These are phyloP conservation scores for Chalciporus piperatus DNA, from an alignment of 768 basidiomycete species.

Conservation along the genomic window DNA sequence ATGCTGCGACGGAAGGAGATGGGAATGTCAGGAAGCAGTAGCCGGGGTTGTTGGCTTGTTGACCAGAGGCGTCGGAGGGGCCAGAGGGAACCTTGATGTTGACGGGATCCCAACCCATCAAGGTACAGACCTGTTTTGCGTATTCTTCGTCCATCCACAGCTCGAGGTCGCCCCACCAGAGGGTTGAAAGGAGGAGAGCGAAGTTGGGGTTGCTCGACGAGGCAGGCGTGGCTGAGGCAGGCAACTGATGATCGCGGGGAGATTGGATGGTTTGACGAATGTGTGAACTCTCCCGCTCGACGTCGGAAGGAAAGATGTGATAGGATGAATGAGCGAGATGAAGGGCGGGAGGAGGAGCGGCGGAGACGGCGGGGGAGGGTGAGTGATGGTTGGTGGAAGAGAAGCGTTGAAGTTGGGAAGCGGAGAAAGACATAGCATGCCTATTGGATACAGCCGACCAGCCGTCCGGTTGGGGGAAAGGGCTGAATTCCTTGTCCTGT, in stretches of 20 bases:
- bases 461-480: constrained; percentile 23
- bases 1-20: constrained; percentile 62
- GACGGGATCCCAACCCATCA: constrained; percentile 86
- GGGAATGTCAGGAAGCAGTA: constrained; percentile 89
- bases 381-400: constrained; percentile 48
- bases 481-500: constrained; percentile 37
- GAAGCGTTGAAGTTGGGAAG: constrained; percentile 23
- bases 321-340: constrained; percentile 15
- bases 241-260: constrained; percentile 16
- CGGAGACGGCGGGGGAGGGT: constrained; percentile 35
- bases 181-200: constrained; percentile 51
- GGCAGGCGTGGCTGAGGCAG: constrained; percentile 15
- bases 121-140: constrained; percentile 78
- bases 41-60: constrained; percentile 79
- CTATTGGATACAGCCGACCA: constrained; percentile 37
- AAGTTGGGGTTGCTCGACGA: constrained; percentile 28
- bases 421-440: constrained; percentile 24
- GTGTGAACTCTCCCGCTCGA: constrained; percentile 17
- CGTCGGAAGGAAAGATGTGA: constrained; percentile 18
- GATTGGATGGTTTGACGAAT: constrained; percentile 18
- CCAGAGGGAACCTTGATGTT: constrained; percentile 70
- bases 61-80: constrained; percentile 53
- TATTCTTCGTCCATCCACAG: constrained; percentile 98
- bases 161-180: constrained; percentile 88
- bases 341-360: constrained; percentile 22